Conservation (phyloP, 305 asterid genomes). For the Fraxinus albicans region DNA sequence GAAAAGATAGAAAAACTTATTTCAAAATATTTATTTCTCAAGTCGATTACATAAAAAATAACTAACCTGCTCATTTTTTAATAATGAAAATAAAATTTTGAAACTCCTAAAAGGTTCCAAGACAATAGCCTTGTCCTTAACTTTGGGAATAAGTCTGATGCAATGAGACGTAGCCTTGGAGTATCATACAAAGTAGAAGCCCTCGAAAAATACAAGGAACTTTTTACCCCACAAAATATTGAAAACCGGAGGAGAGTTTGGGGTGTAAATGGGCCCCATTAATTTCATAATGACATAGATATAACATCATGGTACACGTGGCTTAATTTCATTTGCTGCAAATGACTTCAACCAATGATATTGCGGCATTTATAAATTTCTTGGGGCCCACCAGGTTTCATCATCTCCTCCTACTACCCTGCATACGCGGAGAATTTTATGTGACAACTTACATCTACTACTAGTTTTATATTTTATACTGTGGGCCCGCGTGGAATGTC, state of each 20-base stretch:
- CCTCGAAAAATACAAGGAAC: not conserved
- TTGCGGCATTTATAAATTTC: slow-evolving; percentile 34
- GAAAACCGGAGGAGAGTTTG: not conserved
- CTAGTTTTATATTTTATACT: not conserved
- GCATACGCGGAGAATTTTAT: slow-evolving; percentile 6
- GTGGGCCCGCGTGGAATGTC: not conserved
- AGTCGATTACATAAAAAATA: not conserved
- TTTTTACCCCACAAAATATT: not conserved
- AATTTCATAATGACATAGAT: slow-evolving; percentile 28
- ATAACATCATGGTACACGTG: slow-evolving; percentile 36
- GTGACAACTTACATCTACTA: not conserved
- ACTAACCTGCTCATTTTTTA: not conserved
- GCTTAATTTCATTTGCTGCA: slow-evolving; percentile 10
- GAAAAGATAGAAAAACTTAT: not conserved
- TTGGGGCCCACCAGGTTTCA: slow-evolving; percentile 7
- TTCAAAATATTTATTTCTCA: not conserved
- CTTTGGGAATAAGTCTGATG: not conserved
- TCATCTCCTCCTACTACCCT: not conserved
- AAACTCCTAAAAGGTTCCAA: not conserved
- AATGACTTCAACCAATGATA: slow-evolving; percentile 33
- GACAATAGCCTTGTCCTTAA: not conserved
- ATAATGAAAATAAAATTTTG: not conserved
- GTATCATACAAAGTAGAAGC: not conserved
- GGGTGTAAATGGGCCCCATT: not conserved
- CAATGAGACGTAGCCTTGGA: slow-evolving; percentile 1